Base-by-base conservation (phyloP, 257 asterid genomes). In the Solanum pinnatisectum region DNA sequence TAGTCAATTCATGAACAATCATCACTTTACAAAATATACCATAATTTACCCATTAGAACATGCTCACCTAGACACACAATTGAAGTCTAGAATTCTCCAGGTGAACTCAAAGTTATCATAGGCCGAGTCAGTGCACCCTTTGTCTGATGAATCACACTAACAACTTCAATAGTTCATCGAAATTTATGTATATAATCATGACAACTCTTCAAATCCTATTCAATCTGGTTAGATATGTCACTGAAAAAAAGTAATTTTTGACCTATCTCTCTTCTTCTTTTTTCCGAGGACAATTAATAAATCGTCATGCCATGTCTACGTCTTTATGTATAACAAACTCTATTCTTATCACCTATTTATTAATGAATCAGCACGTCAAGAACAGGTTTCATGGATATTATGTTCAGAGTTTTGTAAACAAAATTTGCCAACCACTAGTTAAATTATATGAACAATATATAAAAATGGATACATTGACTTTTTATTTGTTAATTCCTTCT, bases 101-200 rank as follows among this genome's bases (percentile, higher is more conserved):
- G 4, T 52, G 3, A 18, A 52, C 63, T 52, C 63, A 52, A 18
- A 18, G n/a, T 18, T 52, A 52, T 18, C 0, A 52, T 18, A 52
- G 0, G 10, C 2, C 0, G 1, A 52, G 63, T 18, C n/a, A 16
- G 0, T 52, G 4, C 9, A 52, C 3, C 1, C 0, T 52, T 52
- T 18, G 1, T 18, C 4, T 52, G 10, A 52, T 18, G n/a, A 7
- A 52, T 52, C 23, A 52, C 10, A 18, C 9, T 52, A 52, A 14
- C 5, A 46, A 2, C 16, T 4, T 44, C 56, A 44, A 44, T 4
- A 13, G 18, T 44, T 4, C 1, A 44, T 12, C 2, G 52, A 44
- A 44, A 44, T 44, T 12, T 44, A 44, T 44, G 16, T 1, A 46
- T 46, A 46, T 46, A 46, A 2, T 13, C 18, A 46, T 46, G 16